These are phyloP conservation scores for Talaromyces rugulosus DNA, from an alignment of 2,329 filamentous ascomycete species.

Conservation along the genomic window DNA sequence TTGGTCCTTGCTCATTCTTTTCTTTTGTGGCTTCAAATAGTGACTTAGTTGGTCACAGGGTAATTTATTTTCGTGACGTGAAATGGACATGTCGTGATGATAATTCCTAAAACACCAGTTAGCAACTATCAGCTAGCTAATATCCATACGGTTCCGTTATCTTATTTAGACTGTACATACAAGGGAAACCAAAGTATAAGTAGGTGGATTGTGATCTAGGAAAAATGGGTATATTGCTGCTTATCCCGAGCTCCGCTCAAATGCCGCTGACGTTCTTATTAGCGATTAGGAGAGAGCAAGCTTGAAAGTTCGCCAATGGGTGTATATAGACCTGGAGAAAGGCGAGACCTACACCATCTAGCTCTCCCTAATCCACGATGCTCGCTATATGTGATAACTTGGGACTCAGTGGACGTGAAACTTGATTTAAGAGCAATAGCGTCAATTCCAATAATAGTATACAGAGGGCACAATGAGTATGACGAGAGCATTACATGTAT, in stretches of 20 bases:
- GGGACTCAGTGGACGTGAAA: no score
- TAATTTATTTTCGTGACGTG: no score
- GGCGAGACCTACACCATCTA: no score
- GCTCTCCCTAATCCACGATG: neutral
- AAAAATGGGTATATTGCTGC: neutral
- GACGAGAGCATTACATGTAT: neutral
- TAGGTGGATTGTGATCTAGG: no score
- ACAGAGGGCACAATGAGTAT: neutral
- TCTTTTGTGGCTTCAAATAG: no score
- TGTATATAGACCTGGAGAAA: no score
- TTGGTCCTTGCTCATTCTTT: no score
- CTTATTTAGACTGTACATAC: neutral
- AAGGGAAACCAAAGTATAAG: neutral
- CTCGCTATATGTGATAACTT: neutral
- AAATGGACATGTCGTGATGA: neutral
- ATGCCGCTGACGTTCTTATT: neutral
- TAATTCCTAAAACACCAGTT: neutral
- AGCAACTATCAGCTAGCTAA: no score
- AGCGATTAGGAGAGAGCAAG: neutral
- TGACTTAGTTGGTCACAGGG: neutral
- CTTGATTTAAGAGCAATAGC: no score
- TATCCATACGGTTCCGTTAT: neutral
- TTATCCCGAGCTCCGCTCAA: neutral
- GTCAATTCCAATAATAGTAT: neutral
- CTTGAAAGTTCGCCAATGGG: neutral